Evolutionary conservation across 2,329 filamentous ascomycete genomes (phyloP).

Genomic region (Cryphonectria radicalis): DNA sequence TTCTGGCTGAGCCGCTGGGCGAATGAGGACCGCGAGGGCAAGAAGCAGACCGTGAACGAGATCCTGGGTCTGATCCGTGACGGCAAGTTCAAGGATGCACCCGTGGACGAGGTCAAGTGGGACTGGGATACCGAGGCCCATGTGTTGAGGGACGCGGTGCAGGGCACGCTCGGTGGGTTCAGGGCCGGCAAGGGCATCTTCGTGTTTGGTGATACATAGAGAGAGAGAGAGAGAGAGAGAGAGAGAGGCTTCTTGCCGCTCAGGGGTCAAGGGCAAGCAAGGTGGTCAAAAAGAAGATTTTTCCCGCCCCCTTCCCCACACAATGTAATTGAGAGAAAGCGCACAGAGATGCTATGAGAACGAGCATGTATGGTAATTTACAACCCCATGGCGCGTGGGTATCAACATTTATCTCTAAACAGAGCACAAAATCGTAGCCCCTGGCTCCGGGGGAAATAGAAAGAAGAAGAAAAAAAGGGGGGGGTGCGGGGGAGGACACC

Average conservation of each 20-base stretch:
- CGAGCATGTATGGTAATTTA: slow-evolving; percentile 7
- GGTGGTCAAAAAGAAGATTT: background rate
- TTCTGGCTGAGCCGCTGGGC: slow-evolving; percentile 97
- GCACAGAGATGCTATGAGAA: background rate
- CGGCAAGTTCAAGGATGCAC: slow-evolving; percentile 81
- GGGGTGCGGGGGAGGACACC: background rate
- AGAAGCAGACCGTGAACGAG: slow-evolving; percentile 81
- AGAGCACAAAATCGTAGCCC: background rate
- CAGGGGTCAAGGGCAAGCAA: slow-evolving; percentile 20
- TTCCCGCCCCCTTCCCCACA: background rate
- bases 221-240: too few species aligned
- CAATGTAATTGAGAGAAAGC: background rate
- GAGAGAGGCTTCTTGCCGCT: background rate
- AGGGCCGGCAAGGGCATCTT: slow-evolving; percentile 89
- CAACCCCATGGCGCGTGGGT: background rate
- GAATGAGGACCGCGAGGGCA: slow-evolving; percentile 71
- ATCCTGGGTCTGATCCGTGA: slow-evolving; percentile 75
- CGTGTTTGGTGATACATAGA: slow-evolving; percentile 68
- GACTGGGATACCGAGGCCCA: slow-evolving; percentile 76
- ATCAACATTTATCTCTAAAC: slow-evolving; percentile 2
- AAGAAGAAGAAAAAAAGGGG: too few species aligned
- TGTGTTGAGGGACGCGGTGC: slow-evolving; percentile 72
- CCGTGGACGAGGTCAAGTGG: slow-evolving; percentile 84
- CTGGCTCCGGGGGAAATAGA: background rate
- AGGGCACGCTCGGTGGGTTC: slow-evolving; percentile 83